These are phyloP conservation scores for Microcos paniculata DNA, from an alignment of 345 rosid species.

Conservation along the genomic window DNA sequence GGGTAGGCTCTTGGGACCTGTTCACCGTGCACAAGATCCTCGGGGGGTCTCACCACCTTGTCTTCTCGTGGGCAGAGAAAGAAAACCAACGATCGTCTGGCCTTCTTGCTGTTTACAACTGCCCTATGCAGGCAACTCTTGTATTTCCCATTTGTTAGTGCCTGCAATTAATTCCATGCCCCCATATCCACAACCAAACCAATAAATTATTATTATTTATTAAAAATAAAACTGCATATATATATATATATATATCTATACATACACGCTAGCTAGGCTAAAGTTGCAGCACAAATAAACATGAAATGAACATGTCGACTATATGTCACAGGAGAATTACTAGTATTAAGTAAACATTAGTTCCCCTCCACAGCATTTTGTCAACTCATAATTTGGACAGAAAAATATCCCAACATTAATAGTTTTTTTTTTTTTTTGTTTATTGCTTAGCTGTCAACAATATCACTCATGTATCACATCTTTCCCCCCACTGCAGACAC, in stretches of 20 bases:
- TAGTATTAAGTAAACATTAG: too few relatives aligned
- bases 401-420: not conserved
- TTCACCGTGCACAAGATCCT: constrained; percentile 36
- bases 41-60: constrained; percentile 67
- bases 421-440: too few relatives aligned
- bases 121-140: constrained; percentile 78
- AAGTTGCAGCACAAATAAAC: too few relatives aligned
- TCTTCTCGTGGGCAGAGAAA: constrained; percentile 60
- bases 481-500: not conserved
- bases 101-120: constrained; percentile 55
- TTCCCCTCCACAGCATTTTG: not conserved
- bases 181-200: too few relatives aligned
- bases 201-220: not conserved
- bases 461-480: not conserved
- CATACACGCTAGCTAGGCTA: too few relatives aligned
- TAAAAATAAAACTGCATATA: too few relatives aligned
- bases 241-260: too few relatives aligned
- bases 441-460: not conserved
- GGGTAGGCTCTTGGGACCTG: constrained; percentile 53
- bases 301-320: too few relatives aligned
- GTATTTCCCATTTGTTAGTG: constrained; percentile 57
- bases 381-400: not conserved
- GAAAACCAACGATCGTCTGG: constrained; percentile 57
- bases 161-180: constrained; percentile 35
- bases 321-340: not conserved